Conservation (phyloP, 257 asterid species). For the Marsdenia floribunda region DNA sequence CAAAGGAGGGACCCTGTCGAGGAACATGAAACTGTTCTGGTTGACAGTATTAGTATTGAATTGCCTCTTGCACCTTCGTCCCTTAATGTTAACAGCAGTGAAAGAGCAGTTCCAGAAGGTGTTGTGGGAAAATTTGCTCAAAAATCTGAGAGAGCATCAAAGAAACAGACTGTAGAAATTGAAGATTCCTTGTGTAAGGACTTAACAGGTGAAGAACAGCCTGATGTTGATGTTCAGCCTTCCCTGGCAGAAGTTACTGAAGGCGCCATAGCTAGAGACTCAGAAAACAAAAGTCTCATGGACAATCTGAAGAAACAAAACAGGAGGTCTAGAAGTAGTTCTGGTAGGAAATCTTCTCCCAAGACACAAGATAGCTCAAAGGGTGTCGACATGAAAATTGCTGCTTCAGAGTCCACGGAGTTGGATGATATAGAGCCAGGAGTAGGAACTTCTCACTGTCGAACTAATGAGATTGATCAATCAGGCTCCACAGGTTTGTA, state of each 20-base stretch:
- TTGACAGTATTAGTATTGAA: slow-evolving; percentile 6
- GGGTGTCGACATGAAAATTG: background rate
- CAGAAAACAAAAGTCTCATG: background rate
- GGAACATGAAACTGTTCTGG: slow-evolving; percentile 20
- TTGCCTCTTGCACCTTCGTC: slow-evolving; percentile 17
- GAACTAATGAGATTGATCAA: slow-evolving; percentile 13
- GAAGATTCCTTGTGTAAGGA: slow-evolving; percentile 28
- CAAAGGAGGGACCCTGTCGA: slow-evolving; percentile 12
- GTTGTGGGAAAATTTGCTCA: slow-evolving; percentile 17
- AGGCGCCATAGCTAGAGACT: slow-evolving; percentile 7
- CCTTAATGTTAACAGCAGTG: slow-evolving; percentile 17
- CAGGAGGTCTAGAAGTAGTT: slow-evolving; percentile 8
- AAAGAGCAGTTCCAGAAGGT: slow-evolving; percentile 15
- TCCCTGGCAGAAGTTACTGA: slow-evolving; percentile 27
- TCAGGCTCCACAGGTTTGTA: slow-evolving; percentile 27
- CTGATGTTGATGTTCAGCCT: slow-evolving; percentile 17
- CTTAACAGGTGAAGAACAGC: slow-evolving; percentile 13
- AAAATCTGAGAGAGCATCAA: slow-evolving; percentile 17
- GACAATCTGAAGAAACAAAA: slow-evolving; percentile 11
- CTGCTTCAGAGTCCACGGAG: background rate
- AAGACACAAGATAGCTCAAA: background rate
- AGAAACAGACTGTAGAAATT: slow-evolving; percentile 15
- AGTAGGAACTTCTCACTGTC: background rate
- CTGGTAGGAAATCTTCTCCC: background rate
- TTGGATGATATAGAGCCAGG: background rate